Conservation (phyloP, 2,329 filamentous ascomycete genomes). For the Exserohilum turcica region DNA sequence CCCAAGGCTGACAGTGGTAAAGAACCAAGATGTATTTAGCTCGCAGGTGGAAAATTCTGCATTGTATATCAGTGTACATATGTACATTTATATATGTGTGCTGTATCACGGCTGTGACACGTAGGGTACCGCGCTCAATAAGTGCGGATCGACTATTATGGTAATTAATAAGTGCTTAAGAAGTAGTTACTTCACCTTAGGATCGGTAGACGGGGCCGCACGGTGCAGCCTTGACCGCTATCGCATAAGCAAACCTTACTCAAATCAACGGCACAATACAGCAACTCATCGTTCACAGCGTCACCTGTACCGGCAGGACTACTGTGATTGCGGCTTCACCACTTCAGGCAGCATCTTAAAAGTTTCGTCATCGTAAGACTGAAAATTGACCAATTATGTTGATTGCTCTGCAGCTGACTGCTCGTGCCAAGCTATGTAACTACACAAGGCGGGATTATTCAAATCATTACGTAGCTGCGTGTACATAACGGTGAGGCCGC, state of each 20-base stretch:
- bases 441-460: background rate
- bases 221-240: background rate
- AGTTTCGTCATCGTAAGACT: background rate
- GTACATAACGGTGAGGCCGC: no score
- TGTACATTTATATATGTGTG: background rate
- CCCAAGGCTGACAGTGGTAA: conserved; percentile 5
- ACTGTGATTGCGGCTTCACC: background rate
- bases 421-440: background rate
- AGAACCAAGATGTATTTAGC: background rate
- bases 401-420: background rate
- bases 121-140: background rate
- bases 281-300: background rate
- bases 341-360: background rate
- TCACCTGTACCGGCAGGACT: background rate
- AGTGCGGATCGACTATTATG: no score
- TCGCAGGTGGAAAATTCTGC: background rate
- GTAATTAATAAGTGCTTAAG: no score
- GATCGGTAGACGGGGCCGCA: no score
- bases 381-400: background rate
- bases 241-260: background rate
- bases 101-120: background rate
- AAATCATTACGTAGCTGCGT: no score
- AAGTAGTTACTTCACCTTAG: background rate
- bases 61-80: background rate
- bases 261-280: background rate